Base-by-base conservation (phyloP, 768 basidiomycete species). In the Suillus subaureus region DNA sequence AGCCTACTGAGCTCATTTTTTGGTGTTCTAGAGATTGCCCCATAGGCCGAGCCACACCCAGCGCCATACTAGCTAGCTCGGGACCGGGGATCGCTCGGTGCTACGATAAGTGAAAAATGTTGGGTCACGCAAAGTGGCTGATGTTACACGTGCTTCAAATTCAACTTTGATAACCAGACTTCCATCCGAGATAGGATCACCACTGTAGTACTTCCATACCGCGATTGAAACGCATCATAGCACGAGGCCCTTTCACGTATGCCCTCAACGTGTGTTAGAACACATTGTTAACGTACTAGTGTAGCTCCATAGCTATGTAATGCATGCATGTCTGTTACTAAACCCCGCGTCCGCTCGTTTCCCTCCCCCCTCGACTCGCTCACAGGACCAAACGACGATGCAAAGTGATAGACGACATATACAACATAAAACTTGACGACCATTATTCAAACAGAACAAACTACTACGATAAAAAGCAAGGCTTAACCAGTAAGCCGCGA, bases 401-500 rank as follows among this genome's bases (percentile, higher is more conserved):
- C 52, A 31, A 21, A 54, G 31, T 4, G 28, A 31, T 54, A 31
- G 52, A 54, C 52, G 28, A 54, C 52, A 18, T 11, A 40, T 60
- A 60, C 39, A 9, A 28, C 40, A 60, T 60, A 31, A 55, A 40
- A 60, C 40, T 40, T 18, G 39, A 42, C 16, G 16, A 60, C 33
- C 33, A 33, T 60, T 60, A 60, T 28, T 42, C 28, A 42, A 40
- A 21, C 40, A 60, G 40, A 42, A 28, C 33, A 26, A 56, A 42
- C 26, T 60, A 60, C 39, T 60, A 60, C 18, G 58, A 4, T 60
- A 60, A 60, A 39, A 42, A 60, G 58, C 42, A 60, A 60, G 28
- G 26, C 40, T 18, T 2, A 60, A 21, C 58, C 58, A 31, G 58
- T 28, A 60, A 39, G 39, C 58, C 58, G 21, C 18, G 40, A 60